Base-by-base conservation (phyloP, 768 basidiomycete genomes). In the Tylopilus subfusipes region DNA sequence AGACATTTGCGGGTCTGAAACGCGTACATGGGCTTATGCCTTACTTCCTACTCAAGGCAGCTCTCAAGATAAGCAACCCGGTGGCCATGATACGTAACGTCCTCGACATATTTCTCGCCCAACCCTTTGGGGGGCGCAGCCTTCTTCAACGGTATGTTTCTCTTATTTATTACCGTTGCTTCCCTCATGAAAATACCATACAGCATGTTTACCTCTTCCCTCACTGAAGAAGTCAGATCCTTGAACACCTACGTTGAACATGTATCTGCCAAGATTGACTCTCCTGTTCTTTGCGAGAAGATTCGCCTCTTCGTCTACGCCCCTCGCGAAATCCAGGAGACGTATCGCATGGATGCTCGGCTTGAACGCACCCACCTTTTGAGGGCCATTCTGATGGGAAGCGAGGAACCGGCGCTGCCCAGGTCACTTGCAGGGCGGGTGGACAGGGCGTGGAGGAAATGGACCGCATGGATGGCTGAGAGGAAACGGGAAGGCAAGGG, bases 21-120 rank as follows among this genome's bases (percentile, higher is more conserved):
- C 82, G 95, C 45, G 82, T 97, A 40, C 97, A 99, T 66, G 93
- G 94, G 2, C 73, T 96, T 48, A 97, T 98, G 92, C 97, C 97
- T 6, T 99, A 99, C 69, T 92, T 98, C 64, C 85, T 98, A 77
- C 82, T 99, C 58, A 98, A 93, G 69, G 82, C 92, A 9, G 88
- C 93, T 13, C 73, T 99, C 56, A 88, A 82, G 68, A 91, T 99
- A 60, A 94, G 90, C 53, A 99, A 98, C 71, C 97, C 97, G 2
- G 87, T 99, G 55, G 81, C 83, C 27, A 98, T 98, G 97, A 94
- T 98, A 64, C 83, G 97, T 69, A 86, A 76, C 50, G 79, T 97
- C 5, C 78, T 99, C 55, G 96, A 98, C 64, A 80, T 99, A 39
- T 98, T 99, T 77, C 82, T 98, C 18, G 97, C 97, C 0, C 87